Conservation (phyloP, 768 basidiomycete species). For the Thelephora ganbajun region DNA sequence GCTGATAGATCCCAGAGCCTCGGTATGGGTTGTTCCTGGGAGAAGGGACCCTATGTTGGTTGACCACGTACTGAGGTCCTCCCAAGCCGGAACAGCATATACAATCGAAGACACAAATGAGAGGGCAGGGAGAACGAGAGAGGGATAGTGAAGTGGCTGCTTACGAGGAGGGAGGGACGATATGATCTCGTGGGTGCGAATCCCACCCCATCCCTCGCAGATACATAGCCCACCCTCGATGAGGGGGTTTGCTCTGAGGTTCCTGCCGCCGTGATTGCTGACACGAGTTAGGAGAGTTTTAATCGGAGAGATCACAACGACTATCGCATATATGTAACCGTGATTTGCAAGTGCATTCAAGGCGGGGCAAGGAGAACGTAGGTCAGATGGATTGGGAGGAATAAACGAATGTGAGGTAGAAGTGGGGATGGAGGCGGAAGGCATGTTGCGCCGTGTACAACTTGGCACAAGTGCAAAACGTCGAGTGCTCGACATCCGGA, state of each 20-base stretch:
- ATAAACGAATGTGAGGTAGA: neutral
- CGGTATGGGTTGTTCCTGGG: neutral
- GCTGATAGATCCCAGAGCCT: too few species aligned
- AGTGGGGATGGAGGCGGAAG: neutral
- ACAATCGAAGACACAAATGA: too few species aligned
- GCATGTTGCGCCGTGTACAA: too few species aligned
- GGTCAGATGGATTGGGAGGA: constrained; percentile 19
- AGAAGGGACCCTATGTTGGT: neutral
- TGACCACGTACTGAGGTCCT: neutral
- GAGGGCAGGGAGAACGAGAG: too few species aligned
- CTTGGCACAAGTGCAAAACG: too few species aligned
- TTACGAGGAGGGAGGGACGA: too few species aligned
- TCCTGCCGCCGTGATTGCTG: constrained; percentile 38
- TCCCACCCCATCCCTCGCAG: too few species aligned
- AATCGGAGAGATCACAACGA: neutral
- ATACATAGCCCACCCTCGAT: too few species aligned
- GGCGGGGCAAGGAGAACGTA: constrained; percentile 58
- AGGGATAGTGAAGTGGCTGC: too few species aligned
- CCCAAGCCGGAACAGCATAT: neutral
- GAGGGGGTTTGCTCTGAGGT: constrained; percentile 35
- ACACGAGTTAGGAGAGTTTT: neutral
- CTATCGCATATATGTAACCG: constrained; percentile 46
- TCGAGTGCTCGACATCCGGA: too few species aligned
- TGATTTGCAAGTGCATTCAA: constrained; percentile 67
- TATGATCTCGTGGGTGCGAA: too few species aligned